Evolutionary conservation across 257 asterid genomes (phyloP).

Genomic region (Echites panduratus): DNA sequence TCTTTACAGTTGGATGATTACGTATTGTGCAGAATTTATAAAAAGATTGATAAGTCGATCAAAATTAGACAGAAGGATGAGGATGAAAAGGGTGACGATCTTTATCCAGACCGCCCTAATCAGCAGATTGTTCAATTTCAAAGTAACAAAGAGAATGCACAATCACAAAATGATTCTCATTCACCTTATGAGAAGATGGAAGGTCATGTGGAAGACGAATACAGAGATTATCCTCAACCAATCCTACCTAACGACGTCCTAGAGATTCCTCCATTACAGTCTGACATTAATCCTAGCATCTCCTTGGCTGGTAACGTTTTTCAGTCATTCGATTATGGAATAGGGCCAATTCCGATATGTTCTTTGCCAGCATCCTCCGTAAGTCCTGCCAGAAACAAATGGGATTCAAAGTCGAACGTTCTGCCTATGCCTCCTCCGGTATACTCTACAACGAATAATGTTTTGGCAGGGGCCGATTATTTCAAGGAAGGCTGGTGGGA

Average conservation of each 20-base stretch:
- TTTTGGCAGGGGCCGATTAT: not conserved
- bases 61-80: not conserved
- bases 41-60: not conserved
- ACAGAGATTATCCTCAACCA: not conserved
- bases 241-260: not conserved
- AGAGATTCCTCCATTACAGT: not conserved
- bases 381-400: not conserved
- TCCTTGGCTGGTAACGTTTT: not conserved
- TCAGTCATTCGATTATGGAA: not conserved
- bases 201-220: not conserved
- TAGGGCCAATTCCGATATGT: not conserved
- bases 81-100: not conserved
- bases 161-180: not conserved
- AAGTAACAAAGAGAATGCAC: not conserved
- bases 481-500: not conserved
- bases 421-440: not conserved
- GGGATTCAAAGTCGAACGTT: not conserved
- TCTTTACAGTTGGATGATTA: conserved; percentile 14
- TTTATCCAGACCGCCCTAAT: not conserved
- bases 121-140: not conserved
- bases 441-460: not conserved
- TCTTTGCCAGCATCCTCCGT: not conserved
- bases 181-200: not conserved
- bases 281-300: not conserved
- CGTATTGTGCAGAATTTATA: conserved; percentile 7